Base-by-base conservation (phyloP, 2,329 filamentous ascomycete species). In the Beauveria australis region DNA sequence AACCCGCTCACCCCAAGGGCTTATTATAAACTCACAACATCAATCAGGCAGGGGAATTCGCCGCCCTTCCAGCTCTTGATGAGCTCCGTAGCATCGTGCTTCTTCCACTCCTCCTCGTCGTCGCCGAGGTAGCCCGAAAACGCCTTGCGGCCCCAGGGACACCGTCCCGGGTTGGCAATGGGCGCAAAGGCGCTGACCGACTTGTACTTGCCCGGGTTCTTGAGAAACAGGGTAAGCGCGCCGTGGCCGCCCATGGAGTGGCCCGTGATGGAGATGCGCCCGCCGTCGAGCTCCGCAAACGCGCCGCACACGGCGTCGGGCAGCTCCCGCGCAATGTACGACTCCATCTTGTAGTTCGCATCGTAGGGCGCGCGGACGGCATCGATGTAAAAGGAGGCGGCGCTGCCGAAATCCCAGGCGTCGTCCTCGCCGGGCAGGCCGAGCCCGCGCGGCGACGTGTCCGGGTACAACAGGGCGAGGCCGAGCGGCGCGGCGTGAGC, bases 181-280 rank as follows among this genome's bases (percentile, higher is more conserved):
- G 93, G 93, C 53, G 94, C 90, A 71, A 95, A 96, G 1, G 93
- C 93, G 64, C 88, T 92, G 61, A 94, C 91, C 65, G 86, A 91
- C 78, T 88, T 89, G 81, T 96, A 99, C 78, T 84, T 86, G 64
- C 89, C 91, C 0, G 94, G 92, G 76, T 97, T 89, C 79, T 91
- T 93, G 57, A 99, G 81, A 79, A 89, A 97, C 67, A 97, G 77
- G 51, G 92, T 96, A 67, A 99, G 79, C 49, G 94, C 94, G 64
- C 94, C 94, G 75, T 99, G 94, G 0, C 94, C 94, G 66, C 94
- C 94, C 94, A 99, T 99, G 68, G 88, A 92, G 78, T 99, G 94
- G 6, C 94, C 94, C 46, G 90, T 91, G 69, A 99, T 94, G 74
- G 87, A 89, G 60, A 97, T 86, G 46, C 88, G 81, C 30, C 69